Conservation (phyloP, 495 filamentous ascomycete genomes). For the Letharia columbiana region DNA sequence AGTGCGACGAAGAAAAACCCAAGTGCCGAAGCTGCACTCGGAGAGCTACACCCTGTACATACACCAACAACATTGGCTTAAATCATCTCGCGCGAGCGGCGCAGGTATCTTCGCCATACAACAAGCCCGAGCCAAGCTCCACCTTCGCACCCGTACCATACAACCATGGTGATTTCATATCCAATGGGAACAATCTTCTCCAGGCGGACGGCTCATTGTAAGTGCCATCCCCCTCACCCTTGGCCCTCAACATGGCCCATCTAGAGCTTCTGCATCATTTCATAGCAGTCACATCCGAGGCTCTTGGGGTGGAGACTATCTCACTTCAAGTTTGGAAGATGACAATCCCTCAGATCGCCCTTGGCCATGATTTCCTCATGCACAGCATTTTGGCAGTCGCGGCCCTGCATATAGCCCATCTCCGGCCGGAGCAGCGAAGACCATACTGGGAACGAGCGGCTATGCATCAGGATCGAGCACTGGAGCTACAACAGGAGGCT, state of each 20-base stretch:
- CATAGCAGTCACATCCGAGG: slow-evolving; percentile 28
- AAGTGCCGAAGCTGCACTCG: slow-evolving; percentile 40
- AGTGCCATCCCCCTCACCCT: slow-evolving; percentile 20
- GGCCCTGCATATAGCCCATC: slow-evolving; percentile 35
- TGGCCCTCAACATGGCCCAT: slow-evolving; percentile 28
- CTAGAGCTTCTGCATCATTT: slow-evolving; percentile 36
- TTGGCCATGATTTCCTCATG: slow-evolving; percentile 38
- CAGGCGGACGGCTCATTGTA: slow-evolving; percentile 1
- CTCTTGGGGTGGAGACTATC: slow-evolving; percentile 25
- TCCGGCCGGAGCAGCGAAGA: slow-evolving; percentile 28
- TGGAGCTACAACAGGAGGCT: slow-evolving; percentile 31
- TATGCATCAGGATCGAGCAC: slow-evolving; percentile 35
- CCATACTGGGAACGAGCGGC: slow-evolving; percentile 31
- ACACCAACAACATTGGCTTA: slow-evolving; percentile 30
- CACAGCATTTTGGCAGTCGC: slow-evolving; percentile 38
- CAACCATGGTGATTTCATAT: background rate
- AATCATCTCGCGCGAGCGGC: slow-evolving; percentile 19
- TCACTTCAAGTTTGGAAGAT: slow-evolving; percentile 32
- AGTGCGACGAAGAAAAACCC: slow-evolving; percentile 42
- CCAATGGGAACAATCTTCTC: background rate
- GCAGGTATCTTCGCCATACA: slow-evolving; percentile 15
- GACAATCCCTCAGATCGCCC: slow-evolving; percentile 35
- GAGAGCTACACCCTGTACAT: slow-evolving; percentile 36
- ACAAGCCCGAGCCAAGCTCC: background rate
- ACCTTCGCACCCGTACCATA: background rate